These are phyloP conservation scores for Agarophyton chilense DNA, from an alignment of 23 red algal species.

Conservation along the genomic window DNA sequence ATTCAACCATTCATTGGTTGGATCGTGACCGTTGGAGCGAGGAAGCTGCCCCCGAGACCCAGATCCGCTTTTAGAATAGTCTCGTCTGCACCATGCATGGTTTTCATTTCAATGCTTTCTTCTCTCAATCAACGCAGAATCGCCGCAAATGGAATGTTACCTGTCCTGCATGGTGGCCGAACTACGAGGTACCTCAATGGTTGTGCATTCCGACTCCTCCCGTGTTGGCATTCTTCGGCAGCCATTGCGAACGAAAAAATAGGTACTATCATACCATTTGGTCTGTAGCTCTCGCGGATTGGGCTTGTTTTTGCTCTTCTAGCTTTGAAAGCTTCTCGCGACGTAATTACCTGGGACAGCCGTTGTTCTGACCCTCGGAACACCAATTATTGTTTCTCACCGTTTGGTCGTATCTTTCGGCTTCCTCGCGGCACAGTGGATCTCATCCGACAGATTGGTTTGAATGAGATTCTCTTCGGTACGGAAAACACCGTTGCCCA, in stretches of 20 bases:
- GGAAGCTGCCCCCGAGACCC: not conserved
- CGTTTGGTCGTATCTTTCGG: not conserved
- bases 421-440: no score
- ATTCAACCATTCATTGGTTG: not conserved
- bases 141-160: no score
- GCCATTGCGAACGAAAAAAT: not conserved
- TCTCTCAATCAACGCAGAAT: no score
- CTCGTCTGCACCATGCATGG: no score
- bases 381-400: not conserved
- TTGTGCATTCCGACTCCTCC: not conserved
- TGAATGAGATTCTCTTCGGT: no score
- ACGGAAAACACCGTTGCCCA: not conserved
- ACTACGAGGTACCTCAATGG: no score
- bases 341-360: not conserved
- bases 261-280: not conserved
- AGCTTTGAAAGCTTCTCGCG: no score
- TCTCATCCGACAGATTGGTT: no score
- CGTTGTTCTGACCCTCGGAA: not conserved
- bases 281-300: not conserved
- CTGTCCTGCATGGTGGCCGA: no score
- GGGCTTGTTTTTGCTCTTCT: not conserved
- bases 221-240: not conserved
- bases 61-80: no score
- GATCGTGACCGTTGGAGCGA: not conserved
- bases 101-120: no score